Evolutionary conservation across 2,329 filamentous ascomycete species (phyloP), one percentile per base, ranked within the genome.

Genomic region (Blastomyces parvus): DNA sequence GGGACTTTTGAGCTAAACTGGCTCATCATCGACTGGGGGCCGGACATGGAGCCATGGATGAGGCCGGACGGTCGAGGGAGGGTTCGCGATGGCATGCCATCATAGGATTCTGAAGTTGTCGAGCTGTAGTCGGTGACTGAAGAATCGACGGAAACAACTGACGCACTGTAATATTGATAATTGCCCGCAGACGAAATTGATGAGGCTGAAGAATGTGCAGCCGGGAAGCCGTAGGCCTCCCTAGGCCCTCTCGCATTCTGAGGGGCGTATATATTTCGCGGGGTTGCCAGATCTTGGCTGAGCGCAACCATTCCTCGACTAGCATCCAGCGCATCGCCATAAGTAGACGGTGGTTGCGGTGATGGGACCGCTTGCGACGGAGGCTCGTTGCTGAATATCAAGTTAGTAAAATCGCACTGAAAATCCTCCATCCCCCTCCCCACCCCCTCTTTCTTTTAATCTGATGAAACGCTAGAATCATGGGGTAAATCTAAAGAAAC

Each of bases 1-100:
- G 91, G 92, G 61, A 97, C 88, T 79, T 97, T 97, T 67, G 93
- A 97, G 78, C 90, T 97, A 80, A 97, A 97, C 71, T 96, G 92
- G 61, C 91, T 87, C 94, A 99, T 99, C 91, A 99, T 97, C 0
- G 92, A 95, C 73, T 95, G 90, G 1, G 91, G 92, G 0, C 91
- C 91, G 1, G 91, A 90, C 40, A 87, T 82, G 64, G 82, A 86
- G 53, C 80, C 79, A 33, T 81, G 81, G 63, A 88, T 73, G 17
- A 89, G 79, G 46, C 84, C 87, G 33, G 86, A 86, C 0, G 91
- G 90, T 61, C 90, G 84, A 1, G 92, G 91, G 2, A 96, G 81
- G n/a, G 90, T 93, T 69, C 92, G 84, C 60, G 90, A 91, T 46
- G 86, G 84, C 62, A 90, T 83, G 5, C 88, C 86, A 72, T 93